phyloP scores from a whole-genome alignment of 768 basidiomycete genomes.

The Floccularia luteovirens region DNA sequence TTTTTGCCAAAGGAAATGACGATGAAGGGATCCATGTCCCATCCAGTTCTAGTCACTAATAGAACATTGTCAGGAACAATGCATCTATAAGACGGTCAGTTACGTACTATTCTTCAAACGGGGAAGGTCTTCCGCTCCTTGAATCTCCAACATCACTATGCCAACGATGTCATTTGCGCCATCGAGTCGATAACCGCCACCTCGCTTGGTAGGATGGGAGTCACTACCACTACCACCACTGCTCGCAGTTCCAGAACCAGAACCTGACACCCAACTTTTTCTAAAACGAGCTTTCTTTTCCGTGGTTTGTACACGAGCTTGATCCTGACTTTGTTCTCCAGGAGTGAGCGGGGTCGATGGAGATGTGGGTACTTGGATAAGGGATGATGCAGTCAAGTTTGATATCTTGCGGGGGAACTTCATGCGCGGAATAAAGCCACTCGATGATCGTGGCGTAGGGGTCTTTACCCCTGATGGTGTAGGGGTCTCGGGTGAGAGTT shows the following conservation, averaged over 20 bases:
- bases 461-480: background rate
- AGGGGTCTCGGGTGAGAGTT: background rate
- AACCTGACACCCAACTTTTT: background rate
- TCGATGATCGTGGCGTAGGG: background rate
- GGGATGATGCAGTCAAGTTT: constrained; percentile 7
- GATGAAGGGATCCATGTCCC: constrained; percentile 97
- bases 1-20: constrained; percentile 97
- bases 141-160: constrained; percentile 92
- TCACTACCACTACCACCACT: constrained; percentile 3
- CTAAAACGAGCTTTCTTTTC: background rate
- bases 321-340: background rate
- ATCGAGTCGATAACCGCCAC: constrained; percentile 43
- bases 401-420: constrained; percentile 12
- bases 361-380: no score
- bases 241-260: constrained; percentile 6
- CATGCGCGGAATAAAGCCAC: constrained; percentile 13
- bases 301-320: no score
- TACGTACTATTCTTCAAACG: constrained; percentile 73
- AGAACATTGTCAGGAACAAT: background rate
- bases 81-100: background rate
- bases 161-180: constrained; percentile 80
- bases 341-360: constrained; percentile 2
- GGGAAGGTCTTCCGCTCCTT: constrained; percentile 78
- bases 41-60: constrained; percentile 76
- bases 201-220: constrained; percentile 12